Evolutionary conservation across 1,284 basidiomycete species (phyloP).

Genomic region (Tremellales sp.): DNA sequence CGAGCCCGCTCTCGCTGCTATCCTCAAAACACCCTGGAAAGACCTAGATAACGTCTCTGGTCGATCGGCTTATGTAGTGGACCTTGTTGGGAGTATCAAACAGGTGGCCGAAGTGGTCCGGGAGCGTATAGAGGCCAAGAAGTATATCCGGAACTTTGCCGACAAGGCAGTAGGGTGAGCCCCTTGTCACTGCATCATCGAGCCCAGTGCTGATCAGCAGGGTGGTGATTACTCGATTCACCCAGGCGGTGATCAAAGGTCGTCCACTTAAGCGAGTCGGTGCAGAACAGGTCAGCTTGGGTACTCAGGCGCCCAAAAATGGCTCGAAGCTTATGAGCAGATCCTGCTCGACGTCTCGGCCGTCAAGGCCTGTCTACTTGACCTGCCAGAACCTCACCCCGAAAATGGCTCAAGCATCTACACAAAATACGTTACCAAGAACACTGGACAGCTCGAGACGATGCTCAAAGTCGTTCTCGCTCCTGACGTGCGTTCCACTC

Average conservation of each 20-base stretch:
- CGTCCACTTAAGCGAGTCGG: slow-evolving; percentile 83
- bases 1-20: slow-evolving; percentile 68
- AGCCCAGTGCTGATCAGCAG: slow-evolving; percentile 51
- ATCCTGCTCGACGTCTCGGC: slow-evolving; percentile 86
- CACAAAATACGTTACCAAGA: slow-evolving; percentile 72
- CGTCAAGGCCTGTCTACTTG: slow-evolving; percentile 75
- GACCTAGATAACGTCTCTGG: slow-evolving; percentile 76
- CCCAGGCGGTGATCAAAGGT: slow-evolving; percentile 77
- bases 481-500: slow-evolving; percentile 61
- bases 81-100: slow-evolving; percentile 88
- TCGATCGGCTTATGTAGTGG: slow-evolving; percentile 72
- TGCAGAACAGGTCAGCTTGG: slow-evolving; percentile 76
- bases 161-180: slow-evolving; percentile 82
- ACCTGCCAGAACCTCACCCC: slow-evolving; percentile 58
- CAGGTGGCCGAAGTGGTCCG: slow-evolving; percentile 46
- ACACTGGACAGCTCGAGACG: slow-evolving; percentile 75
- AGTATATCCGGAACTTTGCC: slow-evolving; percentile 82
- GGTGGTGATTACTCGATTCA: slow-evolving; percentile 75
- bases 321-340: slow-evolving; percentile 54
- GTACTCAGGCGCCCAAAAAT: too few species aligned
- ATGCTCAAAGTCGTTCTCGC: slow-evolving; percentile 90
- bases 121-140: slow-evolving; percentile 76
- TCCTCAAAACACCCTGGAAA: slow-evolving; percentile 72
- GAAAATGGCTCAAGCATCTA: slow-evolving; percentile 55
- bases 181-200: not conserved